These are phyloP conservation scores for Cudoniella acicularis DNA, from an alignment of 495 filamentous ascomycete species.

Conservation along the genomic window DNA sequence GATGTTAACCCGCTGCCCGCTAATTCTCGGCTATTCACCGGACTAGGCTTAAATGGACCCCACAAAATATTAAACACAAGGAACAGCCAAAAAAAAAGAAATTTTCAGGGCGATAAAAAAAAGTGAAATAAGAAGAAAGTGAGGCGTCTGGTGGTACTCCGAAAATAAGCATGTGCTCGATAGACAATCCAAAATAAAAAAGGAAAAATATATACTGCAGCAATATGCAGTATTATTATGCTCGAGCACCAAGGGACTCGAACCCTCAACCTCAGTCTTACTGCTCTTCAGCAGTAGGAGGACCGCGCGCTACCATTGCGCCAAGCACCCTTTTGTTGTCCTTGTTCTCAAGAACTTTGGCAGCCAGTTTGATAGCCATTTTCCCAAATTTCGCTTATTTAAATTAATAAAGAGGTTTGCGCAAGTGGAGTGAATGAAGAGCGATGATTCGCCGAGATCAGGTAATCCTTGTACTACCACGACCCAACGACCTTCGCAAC, in stretches of 20 bases:
- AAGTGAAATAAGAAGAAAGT: no score
- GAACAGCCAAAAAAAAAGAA: background rate
- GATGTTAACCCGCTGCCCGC: no score
- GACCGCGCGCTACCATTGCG: slow-evolving; percentile 42
- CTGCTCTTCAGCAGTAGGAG: slow-evolving; percentile 28
- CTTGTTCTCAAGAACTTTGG: background rate
- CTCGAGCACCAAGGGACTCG: slow-evolving; percentile 34
- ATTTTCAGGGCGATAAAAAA: background rate
- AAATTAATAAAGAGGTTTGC: no score
- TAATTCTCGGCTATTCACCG: no score
- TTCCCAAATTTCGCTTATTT: background rate
- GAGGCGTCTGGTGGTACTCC: no score
- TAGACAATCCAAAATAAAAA: background rate
- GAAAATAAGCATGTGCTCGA: no score
- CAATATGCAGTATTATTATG: background rate
- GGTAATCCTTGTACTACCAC: no score
- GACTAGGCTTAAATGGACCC: no score
- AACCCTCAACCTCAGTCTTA: slow-evolving; percentile 37
- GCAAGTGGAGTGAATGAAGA: no score
- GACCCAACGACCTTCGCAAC: no score
- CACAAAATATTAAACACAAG: no score
- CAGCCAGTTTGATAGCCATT: background rate
- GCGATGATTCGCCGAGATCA: no score
- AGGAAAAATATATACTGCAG: background rate
- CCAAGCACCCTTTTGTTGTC: slow-evolving; percentile 22